Evolutionary conservation across 108 stramenopile species (phyloP), one percentile per base, ranked within the genome.

Genomic region (Chaetoceros muelleri): DNA sequence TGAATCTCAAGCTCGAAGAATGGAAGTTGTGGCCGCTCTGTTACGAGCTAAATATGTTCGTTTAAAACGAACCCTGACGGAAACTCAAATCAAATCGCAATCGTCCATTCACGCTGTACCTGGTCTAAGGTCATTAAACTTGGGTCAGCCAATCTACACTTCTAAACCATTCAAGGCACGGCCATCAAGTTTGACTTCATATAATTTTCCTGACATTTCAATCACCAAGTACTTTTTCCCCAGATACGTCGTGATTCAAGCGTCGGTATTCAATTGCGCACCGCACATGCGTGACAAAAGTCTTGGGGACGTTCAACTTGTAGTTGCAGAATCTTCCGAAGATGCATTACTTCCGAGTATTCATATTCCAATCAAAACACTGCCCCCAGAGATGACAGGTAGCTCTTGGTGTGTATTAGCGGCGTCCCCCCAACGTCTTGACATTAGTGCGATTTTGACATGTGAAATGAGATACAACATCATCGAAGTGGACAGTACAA

Each of bases 321-420:
- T 89, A 13, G 79, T 93, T n/a, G 91, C 91, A 1, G 91, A 93
- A 61, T 84, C 84, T 50, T 93, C 91, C n/a, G 91, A 93, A 56
- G 91, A 93, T 53, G 87, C 84, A 17, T 75, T 93, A 30, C 62
- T 73, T 31, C 87, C 85, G 10, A 65, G 69, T 30, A 46, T 78
- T 29, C 69, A 74, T 52, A 70, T 93, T 13, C 85, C 91, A 0
- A 67, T 93, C 28, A 80, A 75, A 53, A 73, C 76, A 7, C 57
- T 93, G 31, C 87, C 91, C 0, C 72, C 61, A 24, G 48, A 65
- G 28, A 61, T 80, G 20, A 74, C 81, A 24, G 91, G 91, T 19
- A 76, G 79, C 30, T 56, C 80, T 1, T 93, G 91, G 91, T 88
- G 80, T 52, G 85, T 88, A 20, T 52, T 93, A 48, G 58, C 79